A percentile compares a stretch with the other conserved stretches of the same genome.
These are phyloP conservation scores for Polytolypa hystricis DNA, from an alignment of 2,329 filamentous ascomycete genomes.

Conservation along the genomic window DNA sequence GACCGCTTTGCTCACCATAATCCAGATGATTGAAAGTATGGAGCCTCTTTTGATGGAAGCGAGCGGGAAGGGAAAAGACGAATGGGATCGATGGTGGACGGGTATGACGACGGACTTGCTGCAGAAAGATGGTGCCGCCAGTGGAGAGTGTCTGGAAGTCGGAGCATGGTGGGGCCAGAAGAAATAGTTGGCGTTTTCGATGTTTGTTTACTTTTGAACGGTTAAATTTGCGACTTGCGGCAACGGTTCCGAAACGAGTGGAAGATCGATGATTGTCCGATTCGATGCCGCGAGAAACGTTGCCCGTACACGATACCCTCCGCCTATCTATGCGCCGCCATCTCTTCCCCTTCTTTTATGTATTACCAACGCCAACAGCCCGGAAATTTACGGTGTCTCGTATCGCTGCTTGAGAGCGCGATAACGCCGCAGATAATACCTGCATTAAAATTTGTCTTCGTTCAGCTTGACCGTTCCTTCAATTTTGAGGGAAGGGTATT, in stretches of 20 bases:
- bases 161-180: conserved; percentile 56
- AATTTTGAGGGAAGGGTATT: background rate
- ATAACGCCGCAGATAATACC: conserved; percentile 88
- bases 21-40: conserved; percentile 74
- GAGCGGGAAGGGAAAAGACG: conserved; percentile 77
- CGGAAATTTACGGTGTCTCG: conserved; percentile 31
- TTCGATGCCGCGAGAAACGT: too few species aligned
- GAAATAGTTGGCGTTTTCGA: conserved; percentile 23
- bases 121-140: conserved; percentile 64
- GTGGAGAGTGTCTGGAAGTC: conserved; percentile 70
- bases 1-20: conserved; percentile 69
- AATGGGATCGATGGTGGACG: conserved; percentile 84
- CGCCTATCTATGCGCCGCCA: conserved; percentile 1
- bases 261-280: too few species aligned
- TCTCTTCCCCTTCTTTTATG: conserved; percentile 7
- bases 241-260: too few species aligned
- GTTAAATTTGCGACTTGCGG: too few species aligned
- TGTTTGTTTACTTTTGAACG: too few species aligned
- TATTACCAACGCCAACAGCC: conserved; percentile 14
- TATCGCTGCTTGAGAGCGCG: conserved; percentile 76
- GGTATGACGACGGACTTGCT: conserved; percentile 79
- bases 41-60: conserved; percentile 72
- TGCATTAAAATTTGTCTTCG: conserved; percentile 25
- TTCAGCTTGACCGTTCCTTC: background rate
- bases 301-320: background rate